Evolutionary conservation across 2,329 filamentous ascomycete genomes (phyloP).

Genomic region (Pyrenophora graminea): DNA sequence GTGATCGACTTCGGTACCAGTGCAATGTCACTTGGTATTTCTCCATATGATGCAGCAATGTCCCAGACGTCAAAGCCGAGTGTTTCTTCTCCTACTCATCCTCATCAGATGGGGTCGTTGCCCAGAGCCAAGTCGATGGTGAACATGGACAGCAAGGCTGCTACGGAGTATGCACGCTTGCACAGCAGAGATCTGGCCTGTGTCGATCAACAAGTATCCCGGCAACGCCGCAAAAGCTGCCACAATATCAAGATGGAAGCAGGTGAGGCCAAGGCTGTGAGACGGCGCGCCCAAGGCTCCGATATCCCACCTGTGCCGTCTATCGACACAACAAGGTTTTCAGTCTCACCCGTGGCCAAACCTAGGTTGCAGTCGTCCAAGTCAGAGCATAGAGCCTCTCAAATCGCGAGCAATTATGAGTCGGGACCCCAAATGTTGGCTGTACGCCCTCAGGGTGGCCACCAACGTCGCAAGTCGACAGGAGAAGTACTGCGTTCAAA

Average conservation of each 20-base stretch:
- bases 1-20: slow-evolving; percentile 46
- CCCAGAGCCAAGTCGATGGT: slow-evolving; percentile 37
- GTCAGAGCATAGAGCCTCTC: slow-evolving; percentile 20
- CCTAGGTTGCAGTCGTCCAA: neutral
- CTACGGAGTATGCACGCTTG: slow-evolving; percentile 42
- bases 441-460: slow-evolving; percentile 32
- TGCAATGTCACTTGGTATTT: slow-evolving; percentile 47
- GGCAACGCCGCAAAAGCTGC: slow-evolving; percentile 34
- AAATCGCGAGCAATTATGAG: slow-evolving; percentile 23
- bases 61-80: slow-evolving; percentile 18
- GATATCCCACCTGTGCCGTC: slow-evolving; percentile 35
- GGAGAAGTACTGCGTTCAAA: slow-evolving; percentile 30
- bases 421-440: slow-evolving; percentile 27
- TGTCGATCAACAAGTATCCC: slow-evolving; percentile 21
- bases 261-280: slow-evolving; percentile 27
- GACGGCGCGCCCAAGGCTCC: slow-evolving; percentile 21
- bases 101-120: slow-evolving; percentile 42
- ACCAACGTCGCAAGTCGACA: slow-evolving; percentile 38
- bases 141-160: slow-evolving; percentile 43
- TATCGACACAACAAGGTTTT: slow-evolving; percentile 21
- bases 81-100: slow-evolving; percentile 36
- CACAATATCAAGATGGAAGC: slow-evolving; percentile 32
- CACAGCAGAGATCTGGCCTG: slow-evolving; percentile 41
- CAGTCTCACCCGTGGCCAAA: slow-evolving; percentile 8
- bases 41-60: slow-evolving; percentile 52